These are phyloP conservation scores for Chaetoceros muelleri DNA, from an alignment of 108 stramenopile genomes.

Conservation along the genomic window DNA sequence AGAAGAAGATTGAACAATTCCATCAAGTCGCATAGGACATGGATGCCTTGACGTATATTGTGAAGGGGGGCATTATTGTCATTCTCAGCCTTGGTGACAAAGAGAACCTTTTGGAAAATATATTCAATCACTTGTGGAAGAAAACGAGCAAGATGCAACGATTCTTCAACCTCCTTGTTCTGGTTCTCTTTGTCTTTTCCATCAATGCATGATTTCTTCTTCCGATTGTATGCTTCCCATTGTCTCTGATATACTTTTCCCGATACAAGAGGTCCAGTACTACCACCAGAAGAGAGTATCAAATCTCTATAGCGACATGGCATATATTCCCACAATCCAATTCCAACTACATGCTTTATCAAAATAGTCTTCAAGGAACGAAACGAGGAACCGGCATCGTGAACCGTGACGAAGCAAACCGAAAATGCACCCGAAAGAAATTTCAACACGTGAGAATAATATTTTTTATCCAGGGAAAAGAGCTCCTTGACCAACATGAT, in stretches of 20 bases:
- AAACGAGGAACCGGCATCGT: neutral
- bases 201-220: no score
- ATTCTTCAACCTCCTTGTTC: neutral
- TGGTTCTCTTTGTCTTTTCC: neutral
- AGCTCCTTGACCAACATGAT: no score
- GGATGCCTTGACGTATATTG: neutral
- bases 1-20: no score
- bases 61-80: neutral
- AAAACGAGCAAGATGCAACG: neutral
- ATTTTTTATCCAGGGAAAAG: no score
- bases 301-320: neutral
- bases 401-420: neutral
- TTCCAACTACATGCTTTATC: neutral
- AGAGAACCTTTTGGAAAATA: neutral
- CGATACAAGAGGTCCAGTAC: no score
- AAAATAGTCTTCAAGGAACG: neutral
- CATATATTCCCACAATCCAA: neutral
- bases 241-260: neutral
- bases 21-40: neutral
- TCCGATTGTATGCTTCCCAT: no score
- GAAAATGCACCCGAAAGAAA: neutral
- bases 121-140: neutral
- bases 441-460: neutral
- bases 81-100: neutral
- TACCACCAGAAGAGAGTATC: neutral